Evolutionary conservation across 2,329 filamentous ascomycete genomes (phyloP).

Genomic region (Trichophyton verrucosum): DNA sequence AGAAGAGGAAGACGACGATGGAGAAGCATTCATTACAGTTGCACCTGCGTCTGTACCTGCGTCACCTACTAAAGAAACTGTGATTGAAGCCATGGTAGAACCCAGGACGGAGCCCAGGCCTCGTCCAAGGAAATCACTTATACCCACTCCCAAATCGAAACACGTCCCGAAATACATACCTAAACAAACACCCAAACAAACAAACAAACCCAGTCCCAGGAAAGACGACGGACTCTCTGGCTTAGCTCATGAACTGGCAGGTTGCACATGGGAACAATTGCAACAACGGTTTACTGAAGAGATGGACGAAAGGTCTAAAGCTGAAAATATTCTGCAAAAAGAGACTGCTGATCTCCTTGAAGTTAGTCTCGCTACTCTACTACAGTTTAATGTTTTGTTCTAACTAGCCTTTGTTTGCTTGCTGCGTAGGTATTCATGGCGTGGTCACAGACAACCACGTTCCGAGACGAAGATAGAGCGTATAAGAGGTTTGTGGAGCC

Average conservation of each 20-base stretch:
- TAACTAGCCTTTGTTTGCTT: background rate
- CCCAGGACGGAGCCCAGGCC: background rate
- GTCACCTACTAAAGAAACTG: background rate
- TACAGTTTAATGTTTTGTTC: background rate
- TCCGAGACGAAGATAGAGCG: conserved; percentile 63
- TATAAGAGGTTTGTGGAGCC: conserved; percentile 51
- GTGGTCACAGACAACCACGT: conserved; percentile 62
- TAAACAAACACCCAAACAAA: background rate
- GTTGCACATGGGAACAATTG: conserved; percentile 69
- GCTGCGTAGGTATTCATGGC: conserved; percentile 56
- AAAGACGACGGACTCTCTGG: background rate
- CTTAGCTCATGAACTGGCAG: conserved; percentile 27
- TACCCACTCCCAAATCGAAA: background rate
- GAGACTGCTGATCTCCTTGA: conserved; percentile 58
- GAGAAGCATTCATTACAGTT: too few relatives aligned
- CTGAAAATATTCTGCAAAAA: conserved; percentile 53
- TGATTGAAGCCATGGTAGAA: background rate
- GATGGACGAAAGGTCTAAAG: conserved; percentile 48
- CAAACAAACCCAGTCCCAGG: background rate
- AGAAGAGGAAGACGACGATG: background rate
- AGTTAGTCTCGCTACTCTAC: conserved; percentile 27
- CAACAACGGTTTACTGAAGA: conserved; percentile 55
- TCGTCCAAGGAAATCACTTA: background rate
- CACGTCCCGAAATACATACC: background rate
- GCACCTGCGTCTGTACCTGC: too few relatives aligned